These are phyloP conservation scores for Suillus spraguei DNA, from an alignment of 768 basidiomycete species.

Conservation along the genomic window DNA sequence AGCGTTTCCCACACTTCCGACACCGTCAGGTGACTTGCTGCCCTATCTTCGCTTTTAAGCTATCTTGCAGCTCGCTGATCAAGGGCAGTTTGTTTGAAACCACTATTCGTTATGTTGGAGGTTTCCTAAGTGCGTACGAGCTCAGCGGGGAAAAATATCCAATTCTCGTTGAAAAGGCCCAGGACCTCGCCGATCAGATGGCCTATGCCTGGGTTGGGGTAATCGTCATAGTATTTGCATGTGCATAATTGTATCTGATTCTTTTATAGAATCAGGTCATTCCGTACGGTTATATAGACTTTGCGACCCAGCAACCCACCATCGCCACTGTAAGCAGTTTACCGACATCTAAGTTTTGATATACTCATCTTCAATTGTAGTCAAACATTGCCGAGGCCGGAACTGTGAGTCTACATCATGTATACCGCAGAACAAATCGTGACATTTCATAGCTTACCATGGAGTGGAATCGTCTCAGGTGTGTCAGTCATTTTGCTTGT, in stretches of 20 bases:
- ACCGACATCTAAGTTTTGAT: not conserved
- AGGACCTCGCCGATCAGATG: slow-evolving; percentile 65
- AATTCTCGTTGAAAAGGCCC: slow-evolving; percentile 59
- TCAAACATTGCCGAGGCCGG: slow-evolving; percentile 50
- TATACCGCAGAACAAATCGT: not conserved
- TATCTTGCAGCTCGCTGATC: slow-evolving; percentile 7
- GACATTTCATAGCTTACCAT: slow-evolving; percentile 47
- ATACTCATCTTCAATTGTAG: slow-evolving; percentile 34
- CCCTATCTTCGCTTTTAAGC: not conserved
- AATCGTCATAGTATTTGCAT: slow-evolving; percentile 19
- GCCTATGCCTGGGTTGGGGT: slow-evolving; percentile 63
- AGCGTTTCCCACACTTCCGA: slow-evolving; percentile 41
- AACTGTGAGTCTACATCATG: slow-evolving; percentile 35
- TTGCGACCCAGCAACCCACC: slow-evolving; percentile 36
- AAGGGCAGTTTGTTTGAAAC: slow-evolving; percentile 60
- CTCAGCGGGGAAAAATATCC: slow-evolving; percentile 56
- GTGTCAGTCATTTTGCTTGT: not conserved
- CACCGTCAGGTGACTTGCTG: slow-evolving; percentile 43
- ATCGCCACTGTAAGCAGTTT: slow-evolving; percentile 31
- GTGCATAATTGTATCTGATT: not conserved
- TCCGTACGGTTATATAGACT: slow-evolving; percentile 42
- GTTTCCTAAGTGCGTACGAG: slow-evolving; percentile 69
- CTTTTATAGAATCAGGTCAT: slow-evolving; percentile 28
- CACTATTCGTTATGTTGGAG: slow-evolving; percentile 73
- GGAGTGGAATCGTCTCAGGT: slow-evolving; percentile 58